phyloP scores from a whole-genome alignment of 2,329 filamentous ascomycete species.

The Phialophora tarda region DNA sequence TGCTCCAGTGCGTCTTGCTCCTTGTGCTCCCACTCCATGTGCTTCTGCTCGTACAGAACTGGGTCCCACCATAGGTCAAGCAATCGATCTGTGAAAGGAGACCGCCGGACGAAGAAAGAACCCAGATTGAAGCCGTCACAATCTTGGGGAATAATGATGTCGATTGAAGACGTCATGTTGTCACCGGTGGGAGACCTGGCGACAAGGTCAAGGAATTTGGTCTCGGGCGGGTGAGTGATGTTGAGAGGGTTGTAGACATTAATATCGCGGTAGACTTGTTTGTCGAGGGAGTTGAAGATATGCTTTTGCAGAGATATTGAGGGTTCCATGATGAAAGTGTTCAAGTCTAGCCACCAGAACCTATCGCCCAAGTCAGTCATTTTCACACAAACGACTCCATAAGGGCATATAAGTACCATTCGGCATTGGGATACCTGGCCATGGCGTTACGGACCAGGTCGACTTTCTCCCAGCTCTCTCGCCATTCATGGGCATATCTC shows the following conservation, averaged over 20 bases:
- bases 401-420: conserved; percentile 71
- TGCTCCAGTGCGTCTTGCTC: conserved; percentile 95
- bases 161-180: conserved; percentile 76
- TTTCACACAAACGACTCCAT: background rate
- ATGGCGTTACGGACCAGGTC: conserved; percentile 88
- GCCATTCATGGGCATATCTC: conserved; percentile 97
- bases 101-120: conserved; percentile 88
- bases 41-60: conserved; percentile 94
- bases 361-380: conserved; percentile 54
- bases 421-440: conserved; percentile 91
- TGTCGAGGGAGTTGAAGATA: conserved; percentile 79
- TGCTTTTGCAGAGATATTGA: conserved; percentile 86
- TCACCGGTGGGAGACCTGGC: conserved; percentile 78
- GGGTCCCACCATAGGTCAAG: conserved; percentile 99
- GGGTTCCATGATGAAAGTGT: conserved; percentile 98
- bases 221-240: conserved; percentile 79
- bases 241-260: conserved; percentile 95
- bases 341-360: conserved; percentile 99
- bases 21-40: conserved; percentile 99
- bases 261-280: conserved; percentile 88
- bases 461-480: conserved; percentile 99
- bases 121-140: conserved; percentile 96
- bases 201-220: conserved; percentile 75
- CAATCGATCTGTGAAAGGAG: conserved; percentile 85
- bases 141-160: conserved; percentile 88